Evolutionary conservation across 1,284 basidiomycete genomes (phyloP), one percentile per base, ranked within the genome.

Genomic region (Salmacisia buchloeana): DNA sequence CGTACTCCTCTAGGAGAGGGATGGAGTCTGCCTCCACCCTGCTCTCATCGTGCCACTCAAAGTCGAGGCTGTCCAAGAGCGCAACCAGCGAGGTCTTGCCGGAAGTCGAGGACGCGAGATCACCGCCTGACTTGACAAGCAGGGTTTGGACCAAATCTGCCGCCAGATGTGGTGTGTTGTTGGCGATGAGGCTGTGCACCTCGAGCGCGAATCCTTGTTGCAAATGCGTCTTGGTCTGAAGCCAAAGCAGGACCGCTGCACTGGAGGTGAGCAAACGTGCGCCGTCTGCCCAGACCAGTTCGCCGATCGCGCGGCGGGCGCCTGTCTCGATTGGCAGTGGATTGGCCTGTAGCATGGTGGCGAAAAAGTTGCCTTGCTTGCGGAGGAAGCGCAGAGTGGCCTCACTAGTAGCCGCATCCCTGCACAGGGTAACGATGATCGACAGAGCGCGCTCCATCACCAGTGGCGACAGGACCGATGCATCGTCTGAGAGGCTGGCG

Each of bases 151-250:
- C 67, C 1, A 80, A 70, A 12, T 71, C 63, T 9, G 72, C 65
- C 27, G 80, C 76, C 46, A 74, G 74, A 15, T 75, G 67, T 34
- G 66, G 72, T 68, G 63, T 79, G 0, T 87, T 87, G 70, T 88
- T 88, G 71, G 86, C 88, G 3, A 90, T 89, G 61, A 94, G 84
- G 18, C 91, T 85, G 69, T 94, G 94, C 13, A 97, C 82, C 76
- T 98, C 96, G 29, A 98, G 83, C 0, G 94, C 91, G 6, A 89
- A 87, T 27, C 91, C 85, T 66, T 94, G 89, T 63, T 97, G 85
- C 27, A 97, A 86, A 81, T 88, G 90, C 1, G 91, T 89, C 46
- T 91, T 88, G 59, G 91, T 83, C 39, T 88, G 87, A 27, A 97
- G 83, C 83, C 90, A 93, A 0, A 92, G 85, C 39, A 87, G 85